Conservation (phyloP, 805 yeast genomes). For the Spathaspora hagerdaliae region DNA sequence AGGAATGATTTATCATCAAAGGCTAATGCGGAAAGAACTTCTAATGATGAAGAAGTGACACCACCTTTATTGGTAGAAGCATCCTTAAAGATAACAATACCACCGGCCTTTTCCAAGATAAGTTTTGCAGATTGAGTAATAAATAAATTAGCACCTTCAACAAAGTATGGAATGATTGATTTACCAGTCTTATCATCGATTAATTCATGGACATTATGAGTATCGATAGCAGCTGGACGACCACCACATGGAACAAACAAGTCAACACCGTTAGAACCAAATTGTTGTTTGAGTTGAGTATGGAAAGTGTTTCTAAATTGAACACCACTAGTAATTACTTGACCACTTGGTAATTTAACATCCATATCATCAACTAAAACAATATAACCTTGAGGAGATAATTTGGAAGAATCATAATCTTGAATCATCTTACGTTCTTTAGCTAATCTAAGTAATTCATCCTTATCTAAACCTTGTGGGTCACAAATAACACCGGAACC, state of each 20-base stretch:
- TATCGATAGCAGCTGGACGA: slow-evolving; percentile 92
- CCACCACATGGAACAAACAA: slow-evolving; percentile 99
- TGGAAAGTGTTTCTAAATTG: slow-evolving; percentile 90
- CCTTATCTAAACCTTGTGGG: slow-evolving; percentile 81
- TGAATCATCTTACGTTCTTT: slow-evolving; percentile 70
- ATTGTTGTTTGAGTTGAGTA: slow-evolving; percentile 60
- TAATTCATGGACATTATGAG: slow-evolving; percentile 69
- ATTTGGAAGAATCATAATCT: slow-evolving; percentile 59
- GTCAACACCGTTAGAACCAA: slow-evolving; percentile 58
- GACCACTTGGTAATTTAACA: slow-evolving; percentile 72
- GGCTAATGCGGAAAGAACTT: slow-evolving; percentile 90
- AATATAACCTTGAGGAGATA: slow-evolving; percentile 73
- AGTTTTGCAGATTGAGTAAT: slow-evolving; percentile 92
- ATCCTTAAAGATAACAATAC: slow-evolving; percentile 85
- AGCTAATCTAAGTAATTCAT: slow-evolving; percentile 77
- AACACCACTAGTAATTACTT: slow-evolving; percentile 74
- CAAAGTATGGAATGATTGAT: slow-evolving; percentile 77
- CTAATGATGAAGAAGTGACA: slow-evolving; percentile 93
- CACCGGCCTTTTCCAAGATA: slow-evolving; percentile 84
- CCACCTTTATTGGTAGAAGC: slow-evolving; percentile 98
- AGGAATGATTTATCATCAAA: slow-evolving; percentile 83
- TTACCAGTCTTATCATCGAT: slow-evolving; percentile 75
- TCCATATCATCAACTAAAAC: slow-evolving; percentile 85
- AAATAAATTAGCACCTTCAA: slow-evolving; percentile 96
- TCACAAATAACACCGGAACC: slow-evolving; percentile 95